Base-by-base conservation (phyloP, 257 asterid species). In the Oldenlandia corymbosa region DNA sequence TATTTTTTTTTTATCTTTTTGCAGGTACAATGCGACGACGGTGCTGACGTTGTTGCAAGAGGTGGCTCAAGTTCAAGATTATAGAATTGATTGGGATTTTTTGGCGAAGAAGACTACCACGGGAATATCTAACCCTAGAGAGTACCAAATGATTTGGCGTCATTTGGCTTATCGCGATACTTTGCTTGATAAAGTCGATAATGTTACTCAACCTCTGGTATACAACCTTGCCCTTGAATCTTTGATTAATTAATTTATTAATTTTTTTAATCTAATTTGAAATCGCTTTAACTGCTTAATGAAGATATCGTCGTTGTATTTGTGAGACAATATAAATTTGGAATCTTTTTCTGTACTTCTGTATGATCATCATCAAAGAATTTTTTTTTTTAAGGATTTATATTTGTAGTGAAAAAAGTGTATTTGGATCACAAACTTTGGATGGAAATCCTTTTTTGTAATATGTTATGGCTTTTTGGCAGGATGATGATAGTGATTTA, bases 401-500 rank as follows among this genome's bases (percentile, higher is more conserved):
- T 21, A 32, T 24, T 20, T 26, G n/a, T 2, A 12, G 11, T 34
- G 21, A 5, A 14, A 27, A 1, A 17, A 8, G 18, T 10, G 43
- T 26, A 10, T 26, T 31, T 28, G 18, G 47, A 36, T 42, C 9
- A 5, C 36, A 30, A 31, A 7, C 2, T 18, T 49, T 66, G 28
- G 26, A 17, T 7, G 17, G 27, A 30, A 23, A 27, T 37, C 39
- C 49, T 64, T 64, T n/a, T 42, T 36, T 67, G 17, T 55, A 28
- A 47, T 30, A 60, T 50, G 68, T 71, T 47, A 56, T 48, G 27
- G 55, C 64, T 12, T 56, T 66, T 30, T 61, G 79, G 73, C 78
- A 91, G 96, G 97, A 85, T 76, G 95, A 86, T 60, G 91, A 85
- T 56, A 91, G 97, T 71, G 96, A 91, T 75, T 72, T 88, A 58